Conservation (phyloP, 352 stramenopile genomes). For the Blastocystis sp. region DNA sequence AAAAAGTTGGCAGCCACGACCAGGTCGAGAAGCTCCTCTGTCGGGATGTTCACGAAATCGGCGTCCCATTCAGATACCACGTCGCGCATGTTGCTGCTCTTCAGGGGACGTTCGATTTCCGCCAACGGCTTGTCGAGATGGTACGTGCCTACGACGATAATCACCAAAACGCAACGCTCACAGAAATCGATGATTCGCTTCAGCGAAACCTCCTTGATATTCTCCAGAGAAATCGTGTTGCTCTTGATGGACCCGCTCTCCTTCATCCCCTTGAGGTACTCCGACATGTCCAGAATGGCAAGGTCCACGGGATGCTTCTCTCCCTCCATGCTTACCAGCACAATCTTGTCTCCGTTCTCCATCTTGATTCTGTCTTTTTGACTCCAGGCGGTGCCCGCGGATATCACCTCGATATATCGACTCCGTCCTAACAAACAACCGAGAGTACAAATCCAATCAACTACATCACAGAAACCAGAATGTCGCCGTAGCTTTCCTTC, state of each 20-base stretch:
- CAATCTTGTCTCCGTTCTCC: neutral
- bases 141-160: constrained; percentile 45
- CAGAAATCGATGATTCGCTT: constrained; percentile 61
- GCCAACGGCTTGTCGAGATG: constrained; percentile 84
- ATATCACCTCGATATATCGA: too few relatives aligned
- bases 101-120: constrained; percentile 98
- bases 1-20: constrained; percentile 99
- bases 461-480: neutral
- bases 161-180: neutral
- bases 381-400: too few relatives aligned
- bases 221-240: constrained; percentile 55
- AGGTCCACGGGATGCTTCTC: neutral
- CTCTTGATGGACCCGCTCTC: neutral
- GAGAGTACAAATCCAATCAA: neutral
- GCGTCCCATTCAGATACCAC: constrained; percentile 97
- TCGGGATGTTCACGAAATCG: constrained; percentile 95
- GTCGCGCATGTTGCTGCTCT: constrained; percentile 90
- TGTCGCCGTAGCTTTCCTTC: neutral
- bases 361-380: neutral
- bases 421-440: neutral
- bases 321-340: neutral
- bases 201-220: constrained; percentile 56
- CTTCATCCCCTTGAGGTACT: constrained; percentile 37
- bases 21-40: constrained; percentile 96
- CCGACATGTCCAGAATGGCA: neutral